Conservation (phyloP, 257 asterid species). For the Coffea canephora region DNA sequence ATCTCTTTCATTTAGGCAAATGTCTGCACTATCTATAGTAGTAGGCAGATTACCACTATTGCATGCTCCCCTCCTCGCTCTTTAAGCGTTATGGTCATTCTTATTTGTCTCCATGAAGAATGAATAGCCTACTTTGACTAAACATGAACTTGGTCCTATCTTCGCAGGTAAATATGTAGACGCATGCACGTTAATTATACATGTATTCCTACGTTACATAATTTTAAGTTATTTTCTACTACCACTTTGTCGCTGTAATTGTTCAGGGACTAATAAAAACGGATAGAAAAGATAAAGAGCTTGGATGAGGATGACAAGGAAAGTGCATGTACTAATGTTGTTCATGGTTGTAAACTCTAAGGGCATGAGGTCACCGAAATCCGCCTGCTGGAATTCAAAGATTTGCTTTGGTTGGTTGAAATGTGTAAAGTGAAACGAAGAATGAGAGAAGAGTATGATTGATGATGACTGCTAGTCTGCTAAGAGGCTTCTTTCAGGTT, state of each 20-base stretch:
- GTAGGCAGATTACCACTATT: background rate
- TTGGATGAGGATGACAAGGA: slow-evolving; percentile 5
- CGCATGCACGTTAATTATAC: background rate
- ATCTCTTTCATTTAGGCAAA: background rate
- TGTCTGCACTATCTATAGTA: background rate
- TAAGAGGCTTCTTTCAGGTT: background rate
- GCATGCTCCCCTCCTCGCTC: background rate
- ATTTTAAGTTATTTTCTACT: background rate
- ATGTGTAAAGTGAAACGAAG: background rate
- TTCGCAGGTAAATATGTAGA: background rate
- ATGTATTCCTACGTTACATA: background rate
- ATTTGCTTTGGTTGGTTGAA: slow-evolving; percentile 1
- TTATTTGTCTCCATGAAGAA: background rate
- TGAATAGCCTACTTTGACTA: background rate
- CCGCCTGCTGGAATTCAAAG: slow-evolving; percentile 19
- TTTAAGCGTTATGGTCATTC: background rate
- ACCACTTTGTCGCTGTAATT: background rate
- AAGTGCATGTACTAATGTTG: background rate
- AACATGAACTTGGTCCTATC: background rate
- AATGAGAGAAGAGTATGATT: background rate
- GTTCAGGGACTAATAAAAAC: background rate
- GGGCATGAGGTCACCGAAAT: slow-evolving; percentile 17
- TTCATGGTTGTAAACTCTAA: background rate
- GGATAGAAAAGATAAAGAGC: background rate
- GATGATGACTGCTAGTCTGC: background rate